Evolutionary conservation across 768 basidiomycete species (phyloP).

Genomic region (Hemileccinum rubropunctum): DNA sequence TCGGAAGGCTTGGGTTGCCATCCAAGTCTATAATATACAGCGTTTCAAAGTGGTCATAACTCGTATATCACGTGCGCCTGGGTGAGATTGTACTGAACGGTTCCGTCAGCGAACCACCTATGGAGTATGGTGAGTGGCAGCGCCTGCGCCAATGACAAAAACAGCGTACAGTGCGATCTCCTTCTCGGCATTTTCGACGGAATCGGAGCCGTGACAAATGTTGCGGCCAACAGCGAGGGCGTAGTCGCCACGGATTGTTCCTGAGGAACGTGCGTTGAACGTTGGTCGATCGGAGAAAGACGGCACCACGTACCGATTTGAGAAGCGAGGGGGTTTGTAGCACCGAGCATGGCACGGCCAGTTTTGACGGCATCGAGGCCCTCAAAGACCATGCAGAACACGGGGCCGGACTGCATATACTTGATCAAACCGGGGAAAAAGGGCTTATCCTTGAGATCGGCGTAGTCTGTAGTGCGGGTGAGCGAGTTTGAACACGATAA

Average conservation of each 20-base stretch:
- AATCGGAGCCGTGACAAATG: constrained; percentile 90
- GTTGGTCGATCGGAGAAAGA: background rate
- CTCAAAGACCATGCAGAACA: constrained; percentile 95
- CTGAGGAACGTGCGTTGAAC: constrained; percentile 36
- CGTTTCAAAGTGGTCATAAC: constrained; percentile 34
- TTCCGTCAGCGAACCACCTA: constrained; percentile 92
- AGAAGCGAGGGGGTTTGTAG: constrained; percentile 94
- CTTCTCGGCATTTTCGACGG: constrained; percentile 87
- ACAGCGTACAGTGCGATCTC: constrained; percentile 83
- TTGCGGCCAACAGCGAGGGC: constrained; percentile 93
- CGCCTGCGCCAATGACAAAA: background rate
- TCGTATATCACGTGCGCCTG: constrained; percentile 79
- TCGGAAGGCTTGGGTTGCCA: no score
- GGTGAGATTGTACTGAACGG: constrained; percentile 65
- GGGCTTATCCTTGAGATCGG: constrained; percentile 87
- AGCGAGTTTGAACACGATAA: background rate
- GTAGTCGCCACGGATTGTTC: constrained; percentile 95
- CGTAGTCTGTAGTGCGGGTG: constrained; percentile 66
- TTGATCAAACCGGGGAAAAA: constrained; percentile 97
- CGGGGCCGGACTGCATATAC: constrained; percentile 96
- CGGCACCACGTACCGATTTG: constrained; percentile 59
- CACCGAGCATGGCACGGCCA: constrained; percentile 92
- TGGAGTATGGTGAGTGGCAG: constrained; percentile 6
- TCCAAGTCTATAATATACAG: constrained; percentile 21
- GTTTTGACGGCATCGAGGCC: constrained; percentile 94